phyloP scores from a whole-genome alignment of 495 filamentous ascomycete genomes.

The Penicillium coprophilum region DNA sequence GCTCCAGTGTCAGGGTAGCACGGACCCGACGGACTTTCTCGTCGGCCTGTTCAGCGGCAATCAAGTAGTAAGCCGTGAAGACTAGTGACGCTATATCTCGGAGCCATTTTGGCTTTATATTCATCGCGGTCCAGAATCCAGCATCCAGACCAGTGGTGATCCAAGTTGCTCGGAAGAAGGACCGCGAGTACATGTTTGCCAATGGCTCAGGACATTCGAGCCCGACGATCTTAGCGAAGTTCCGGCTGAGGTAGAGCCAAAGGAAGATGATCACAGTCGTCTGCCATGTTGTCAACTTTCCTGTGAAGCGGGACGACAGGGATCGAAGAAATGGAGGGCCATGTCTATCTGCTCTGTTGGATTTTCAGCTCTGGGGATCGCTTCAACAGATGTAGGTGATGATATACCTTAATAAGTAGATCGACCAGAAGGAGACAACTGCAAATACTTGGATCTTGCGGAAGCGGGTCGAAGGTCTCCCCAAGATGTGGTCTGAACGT shows the following conservation, averaged over 20 bases:
- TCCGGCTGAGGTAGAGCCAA: conserved; percentile 87
- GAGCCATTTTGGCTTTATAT: conserved; percentile 75
- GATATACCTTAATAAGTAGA: conserved; percentile 69
- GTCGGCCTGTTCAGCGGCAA: conserved; percentile 91
- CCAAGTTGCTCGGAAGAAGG: conserved; percentile 99
- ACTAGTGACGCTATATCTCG: conserved; percentile 77
- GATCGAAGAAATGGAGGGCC: conserved; percentile 75
- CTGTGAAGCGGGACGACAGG: conserved; percentile 67
- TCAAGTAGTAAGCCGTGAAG: conserved; percentile 84
- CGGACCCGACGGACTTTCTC: conserved; percentile 95
- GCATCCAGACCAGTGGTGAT: conserved; percentile 91
- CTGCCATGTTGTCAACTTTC: conserved; percentile 80
- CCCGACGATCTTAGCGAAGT: conserved; percentile 87
- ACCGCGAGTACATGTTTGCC: conserved; percentile 87
- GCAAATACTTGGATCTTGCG: conserved; percentile 90
- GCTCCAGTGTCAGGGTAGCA: conserved; percentile 82
- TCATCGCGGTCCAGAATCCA: conserved; percentile 98
- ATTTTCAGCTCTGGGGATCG: background rate
- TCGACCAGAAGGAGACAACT: conserved; percentile 87
- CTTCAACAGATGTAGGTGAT: too few relatives aligned
- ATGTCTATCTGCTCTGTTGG: conserved; percentile 73
- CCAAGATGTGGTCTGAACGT: conserved; percentile 78
- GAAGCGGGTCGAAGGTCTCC: conserved; percentile 84
- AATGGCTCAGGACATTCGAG: conserved; percentile 92
- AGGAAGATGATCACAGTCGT: conserved; percentile 83